Conservation (phyloP, 2,329 filamentous ascomycete genomes). For the Didymella pomorum region DNA sequence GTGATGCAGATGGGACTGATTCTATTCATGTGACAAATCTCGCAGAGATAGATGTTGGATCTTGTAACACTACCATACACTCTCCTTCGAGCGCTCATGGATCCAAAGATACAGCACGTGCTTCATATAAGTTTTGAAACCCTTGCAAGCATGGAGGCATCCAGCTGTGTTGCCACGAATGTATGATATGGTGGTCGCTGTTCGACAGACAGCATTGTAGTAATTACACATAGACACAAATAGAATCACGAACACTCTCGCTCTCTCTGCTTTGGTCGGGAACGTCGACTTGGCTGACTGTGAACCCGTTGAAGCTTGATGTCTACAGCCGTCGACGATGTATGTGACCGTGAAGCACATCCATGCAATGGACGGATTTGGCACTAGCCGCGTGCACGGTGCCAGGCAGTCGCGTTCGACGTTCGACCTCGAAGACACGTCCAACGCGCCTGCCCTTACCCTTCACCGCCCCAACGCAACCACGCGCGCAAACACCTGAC, state of each 20-base stretch:
- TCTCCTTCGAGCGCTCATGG: not conserved
- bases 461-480: constrained; percentile 40
- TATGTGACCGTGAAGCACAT: not conserved
- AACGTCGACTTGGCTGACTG: not conserved
- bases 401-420: constrained; percentile 28
- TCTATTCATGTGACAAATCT: not conserved
- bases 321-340: not conserved
- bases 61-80: constrained; percentile 11
- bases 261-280: not conserved
- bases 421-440: constrained; percentile 34
- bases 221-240: constrained; percentile 1
- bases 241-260: not conserved
- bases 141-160: not conserved
- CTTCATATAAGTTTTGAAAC: not conserved
- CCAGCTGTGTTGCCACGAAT: constrained; percentile 4
- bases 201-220: not conserved
- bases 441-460: constrained; percentile 38
- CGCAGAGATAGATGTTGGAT: not conserved
- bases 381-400: constrained; percentile 29
- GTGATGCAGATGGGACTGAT: constrained; percentile 35
- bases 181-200: constrained; percentile 7
- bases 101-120: not conserved
- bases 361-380: not conserved
- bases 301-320: not conserved
- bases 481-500: constrained; percentile 27